Evolutionary conservation across 2,329 filamentous ascomycete genomes (phyloP), one percentile per base, ranked within the genome.

Genomic region (Aspergillus sp.): DNA sequence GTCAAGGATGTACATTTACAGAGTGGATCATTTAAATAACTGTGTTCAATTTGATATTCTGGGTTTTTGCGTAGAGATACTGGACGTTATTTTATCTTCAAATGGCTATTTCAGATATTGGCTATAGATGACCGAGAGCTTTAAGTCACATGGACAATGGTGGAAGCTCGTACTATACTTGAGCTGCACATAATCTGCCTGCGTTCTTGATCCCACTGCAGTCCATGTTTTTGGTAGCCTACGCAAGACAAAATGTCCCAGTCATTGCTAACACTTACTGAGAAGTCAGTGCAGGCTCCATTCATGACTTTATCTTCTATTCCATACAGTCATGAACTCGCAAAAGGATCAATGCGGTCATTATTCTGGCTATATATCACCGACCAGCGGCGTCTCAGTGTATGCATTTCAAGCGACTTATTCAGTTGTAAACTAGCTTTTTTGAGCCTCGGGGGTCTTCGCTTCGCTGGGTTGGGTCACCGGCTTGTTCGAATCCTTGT

Each of bases 1-100:
- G 53, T 57, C 32, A 53, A 27, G 61, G 54, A 56, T 58, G 51
- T 58, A 39, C 54, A 53, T 47, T 54, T 54, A 47, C 36, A 53
- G 19, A 47, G 27, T 53, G 50, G 51, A 38, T 38, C 39, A 58
- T 19, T 39, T n/a, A 48, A 17, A 10, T 49, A 55, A 2, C n/a
- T 39, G 27, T 30, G 2, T 51, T 50, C 19, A 54, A 54, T 17
- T 8, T 47, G 21, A 49, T 21, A 38, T 61, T 50, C n/a, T 15
- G 23, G 6, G 2, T 2, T 3, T 11, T 19, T 25, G 6, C 8
- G 13, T 10, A 50, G 47, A 5, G 8, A 6, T 30, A 19, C 10
- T 21, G n/a, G n/a, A 17, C 5, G 17, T n/a, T 13, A 13, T 44
- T 21, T 6, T 17, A 19, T 5, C 3, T 10, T 7, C 7, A 30